Base-by-base conservation (phyloP, 1,284 basidiomycete species). In the Sporisorium iseilematis-ciliati region DNA sequence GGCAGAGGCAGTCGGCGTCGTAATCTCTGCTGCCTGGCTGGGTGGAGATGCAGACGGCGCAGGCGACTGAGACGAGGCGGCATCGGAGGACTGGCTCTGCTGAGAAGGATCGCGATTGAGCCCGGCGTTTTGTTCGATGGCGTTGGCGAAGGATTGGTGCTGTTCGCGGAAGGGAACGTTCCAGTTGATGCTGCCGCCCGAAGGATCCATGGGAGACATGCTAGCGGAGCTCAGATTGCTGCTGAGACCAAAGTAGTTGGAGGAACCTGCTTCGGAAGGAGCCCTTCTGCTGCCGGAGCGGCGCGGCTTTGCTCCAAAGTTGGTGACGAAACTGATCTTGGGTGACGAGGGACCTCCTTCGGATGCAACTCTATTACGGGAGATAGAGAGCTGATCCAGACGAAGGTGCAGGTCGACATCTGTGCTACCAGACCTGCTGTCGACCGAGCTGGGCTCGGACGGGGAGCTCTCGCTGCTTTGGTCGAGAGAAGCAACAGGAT, bases 261-360 rank as follows among this genome's bases (percentile, higher is more conserved):
- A 54, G 2, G 61, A 61, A 5, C 53, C 55, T 3, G 54, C 35
- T 38, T 68, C 65, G 33, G 62, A 61, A 21, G 71, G 60, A 1
- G 57, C 61, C 2, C 50, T 51, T 41, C 57, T 31, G 41, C 61
- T 73, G 43, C 70, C 52, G 6, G 70, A 64, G 31, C 55, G 57
- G 25, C 57, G 60, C 20, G 23, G 29, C 45, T 61, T 73, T 8
- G 70, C 65, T 4, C 70, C 70, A 23, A 73, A 73, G 53, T 25
- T 73, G 50, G 70, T 73, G 46, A 57, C 45, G 46, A 73, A 73
- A 55, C 52, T 67, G 31, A 73, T 42, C 7, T 61, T 51, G 1
- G 70, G 70, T 35, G 61, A 67, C 4, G 7, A 6, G 1, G 53
- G 21, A 14, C 31, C 53, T 4, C 50, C 57, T 21, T 60, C 58